These are phyloP conservation scores for Cylindrotheca fusiformis DNA, from an alignment of 108 stramenopile species.

Conservation along the genomic window DNA sequence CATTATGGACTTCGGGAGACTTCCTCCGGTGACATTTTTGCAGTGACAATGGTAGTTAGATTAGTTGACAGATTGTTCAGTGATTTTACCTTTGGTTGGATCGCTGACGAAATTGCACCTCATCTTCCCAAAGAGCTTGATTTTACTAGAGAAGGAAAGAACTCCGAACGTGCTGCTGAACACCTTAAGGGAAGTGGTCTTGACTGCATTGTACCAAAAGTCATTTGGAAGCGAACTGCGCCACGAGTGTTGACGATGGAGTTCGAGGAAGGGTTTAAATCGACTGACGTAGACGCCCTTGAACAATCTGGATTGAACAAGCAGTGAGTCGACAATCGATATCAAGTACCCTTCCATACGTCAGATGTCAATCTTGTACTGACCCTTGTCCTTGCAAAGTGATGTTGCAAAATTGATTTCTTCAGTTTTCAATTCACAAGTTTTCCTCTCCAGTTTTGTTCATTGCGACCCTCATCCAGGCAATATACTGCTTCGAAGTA, in stretches of 20 bases:
- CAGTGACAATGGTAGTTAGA: slow-evolving; percentile 67
- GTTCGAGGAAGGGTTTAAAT: slow-evolving; percentile 90
- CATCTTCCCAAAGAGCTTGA: slow-evolving; percentile 91
- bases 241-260: slow-evolving; percentile 89
- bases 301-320: slow-evolving; percentile 49
- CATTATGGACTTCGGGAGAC: slow-evolving; percentile 89
- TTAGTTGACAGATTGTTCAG: slow-evolving; percentile 71
- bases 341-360: too few species aligned
- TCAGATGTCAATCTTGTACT: neutral
- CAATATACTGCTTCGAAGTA: slow-evolving; percentile 84
- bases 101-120: slow-evolving; percentile 92
- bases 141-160: slow-evolving; percentile 82
- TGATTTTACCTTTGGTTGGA: slow-evolving; percentile 92
- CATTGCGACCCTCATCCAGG: slow-evolving; percentile 95
- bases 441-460: slow-evolving; percentile 69
- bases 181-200: slow-evolving; percentile 48
- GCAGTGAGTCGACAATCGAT: slow-evolving; percentile 25
- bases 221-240: slow-evolving; percentile 67
- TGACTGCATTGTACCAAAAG: slow-evolving; percentile 74
- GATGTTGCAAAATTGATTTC: slow-evolving; percentile 77
- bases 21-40: slow-evolving; percentile 77
- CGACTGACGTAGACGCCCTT: slow-evolving; percentile 75
- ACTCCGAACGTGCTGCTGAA: slow-evolving; percentile 66
- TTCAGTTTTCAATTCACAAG: slow-evolving; percentile 76
- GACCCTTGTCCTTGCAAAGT: slow-evolving; percentile 13